Base-by-base conservation (phyloP, 2,329 filamentous ascomycete genomes). In the Phialophora chinensis region DNA sequence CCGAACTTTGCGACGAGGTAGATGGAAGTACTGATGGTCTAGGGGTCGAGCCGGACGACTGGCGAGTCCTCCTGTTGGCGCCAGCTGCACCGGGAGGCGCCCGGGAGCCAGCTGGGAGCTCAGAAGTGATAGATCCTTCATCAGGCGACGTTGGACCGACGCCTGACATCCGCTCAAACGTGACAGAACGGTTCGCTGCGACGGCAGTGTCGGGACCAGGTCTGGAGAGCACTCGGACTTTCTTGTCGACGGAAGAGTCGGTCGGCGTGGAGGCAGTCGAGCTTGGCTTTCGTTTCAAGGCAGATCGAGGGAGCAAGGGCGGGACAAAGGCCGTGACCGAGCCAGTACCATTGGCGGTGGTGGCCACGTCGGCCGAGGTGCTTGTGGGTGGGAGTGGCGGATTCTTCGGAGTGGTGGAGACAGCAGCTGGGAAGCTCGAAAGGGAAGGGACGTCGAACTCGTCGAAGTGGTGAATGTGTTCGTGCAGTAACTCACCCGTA, bases 131-230 rank as follows among this genome's bases (percentile, higher is more conserved):
- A 58, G 69, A 68, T 60, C 66, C 68, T 65, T 73, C 71, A 66
- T 70, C 69, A 62, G 70, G 69, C 47, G 71, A 72, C 44, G 54
- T 62, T 61, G 67, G 67, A 33, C 58, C 69, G 47, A 61, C 44
- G 60, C 67, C 67, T 63, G 71, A 72, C 71, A 73, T 73, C 61
- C 69, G 71, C 67, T 69, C 69, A 66, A 72, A 72, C 33, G 65
- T 67, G 33, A 67, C 69, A 25, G 62, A 60, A 59, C 69, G 70
- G 63, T 38, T 55, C 55, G 65, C 62, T 60, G 56, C 23, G 14
- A 31, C n/a, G 42, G 56, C 60, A 58, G 60, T 44, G 47, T 70
- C 66, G 60, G 61, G 49, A 56, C 35, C 56, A 35, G 47, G 42
- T n/a, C 52, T 62, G 61, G 68, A 57, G 47, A 42, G 58, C 29